These are phyloP conservation scores for Anisogramma anomala DNA, from an alignment of 2,329 filamentous ascomycete genomes.

Conservation along the genomic window DNA sequence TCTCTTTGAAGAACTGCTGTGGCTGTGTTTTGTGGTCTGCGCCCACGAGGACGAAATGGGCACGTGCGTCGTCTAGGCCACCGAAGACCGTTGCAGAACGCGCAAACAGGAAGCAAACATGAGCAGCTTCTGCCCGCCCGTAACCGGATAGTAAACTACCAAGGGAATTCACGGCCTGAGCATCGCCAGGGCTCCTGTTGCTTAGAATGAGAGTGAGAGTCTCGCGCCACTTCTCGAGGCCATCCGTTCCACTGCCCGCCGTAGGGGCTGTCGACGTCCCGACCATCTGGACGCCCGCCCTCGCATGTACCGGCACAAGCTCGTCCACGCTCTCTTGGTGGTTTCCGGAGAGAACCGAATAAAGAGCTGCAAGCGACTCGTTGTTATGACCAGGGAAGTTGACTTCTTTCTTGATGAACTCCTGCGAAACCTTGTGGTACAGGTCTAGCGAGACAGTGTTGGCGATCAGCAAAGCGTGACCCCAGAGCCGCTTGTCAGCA, in stretches of 20 bases:
- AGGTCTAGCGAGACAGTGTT: conserved; percentile 65
- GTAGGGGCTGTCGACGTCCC: conserved; percentile 50
- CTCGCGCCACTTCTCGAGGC: conserved; percentile 88
- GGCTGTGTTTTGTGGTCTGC: conserved; percentile 65
- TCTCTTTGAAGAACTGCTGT: conserved; percentile 63
- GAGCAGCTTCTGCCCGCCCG: conserved; percentile 79
- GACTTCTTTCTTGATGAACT: conserved; percentile 92
- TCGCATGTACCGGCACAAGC: conserved; percentile 81
- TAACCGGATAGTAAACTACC: conserved; percentile 77
- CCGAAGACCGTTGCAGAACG: conserved; percentile 59
- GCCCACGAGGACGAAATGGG: conserved; percentile 73
- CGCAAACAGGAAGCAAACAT: conserved; percentile 87
- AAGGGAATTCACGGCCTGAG: conserved; percentile 63
- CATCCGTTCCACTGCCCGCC: conserved; percentile 61
- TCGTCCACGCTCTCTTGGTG: conserved; percentile 91
- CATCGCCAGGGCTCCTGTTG: conserved; percentile 75
- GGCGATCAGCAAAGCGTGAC: conserved; percentile 86
- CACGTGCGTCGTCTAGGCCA: conserved; percentile 68
- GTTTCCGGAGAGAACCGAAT: conserved; percentile 89
- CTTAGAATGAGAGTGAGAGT: conserved; percentile 75
- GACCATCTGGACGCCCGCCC: conserved; percentile 84
- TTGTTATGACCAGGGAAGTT: conserved; percentile 69
- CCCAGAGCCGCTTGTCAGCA: conserved; percentile 89
- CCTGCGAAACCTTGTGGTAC: conserved; percentile 87
- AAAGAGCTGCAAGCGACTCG: conserved; percentile 80